These are phyloP conservation scores for Aspergillus intermedius DNA, from an alignment of 2,329 filamentous ascomycete species.

Conservation along the genomic window DNA sequence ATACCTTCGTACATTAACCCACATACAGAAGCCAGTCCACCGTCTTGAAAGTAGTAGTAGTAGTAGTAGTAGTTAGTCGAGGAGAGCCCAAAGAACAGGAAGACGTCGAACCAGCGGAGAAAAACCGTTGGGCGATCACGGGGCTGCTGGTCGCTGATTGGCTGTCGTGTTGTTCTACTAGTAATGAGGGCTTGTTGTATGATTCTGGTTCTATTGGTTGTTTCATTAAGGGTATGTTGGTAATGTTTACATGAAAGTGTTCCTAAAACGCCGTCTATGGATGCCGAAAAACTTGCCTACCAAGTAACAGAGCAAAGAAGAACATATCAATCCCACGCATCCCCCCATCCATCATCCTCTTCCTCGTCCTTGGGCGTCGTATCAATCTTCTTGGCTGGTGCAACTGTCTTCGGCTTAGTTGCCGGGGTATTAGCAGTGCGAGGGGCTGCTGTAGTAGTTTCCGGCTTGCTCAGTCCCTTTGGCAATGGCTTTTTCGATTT, in stretches of 20 bases:
- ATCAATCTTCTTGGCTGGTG: conserved; percentile 60
- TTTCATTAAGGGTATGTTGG: no score
- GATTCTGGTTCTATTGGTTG: no score
- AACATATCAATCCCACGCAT: conserved; percentile 40
- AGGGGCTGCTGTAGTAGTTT: conserved; percentile 28
- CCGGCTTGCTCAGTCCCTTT: conserved; percentile 69
- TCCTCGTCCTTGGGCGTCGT: conserved; percentile 50
- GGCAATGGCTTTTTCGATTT: conserved; percentile 70
- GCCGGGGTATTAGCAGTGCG: conserved; percentile 32
- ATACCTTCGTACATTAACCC: no score
- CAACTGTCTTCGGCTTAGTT: conserved; percentile 43
- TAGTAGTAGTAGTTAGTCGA: no score
- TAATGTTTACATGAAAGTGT: no score
- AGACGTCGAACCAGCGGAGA: conserved; percentile 3
- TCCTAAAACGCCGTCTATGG: no score
- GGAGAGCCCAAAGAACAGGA: background rate
- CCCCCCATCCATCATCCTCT: conserved; percentile 43
- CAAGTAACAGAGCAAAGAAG: background rate
- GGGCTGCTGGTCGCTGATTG: conserved; percentile 9
- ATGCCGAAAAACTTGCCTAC: no score
- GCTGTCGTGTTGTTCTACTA: background rate
- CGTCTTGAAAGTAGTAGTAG: no score
- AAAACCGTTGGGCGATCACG: conserved; percentile 10
- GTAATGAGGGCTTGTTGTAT: no score
- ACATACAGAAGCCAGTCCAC: no score